Base-by-base conservation (phyloP, 352 stramenopile genomes). In the Phytophthora sansomeana region DNA sequence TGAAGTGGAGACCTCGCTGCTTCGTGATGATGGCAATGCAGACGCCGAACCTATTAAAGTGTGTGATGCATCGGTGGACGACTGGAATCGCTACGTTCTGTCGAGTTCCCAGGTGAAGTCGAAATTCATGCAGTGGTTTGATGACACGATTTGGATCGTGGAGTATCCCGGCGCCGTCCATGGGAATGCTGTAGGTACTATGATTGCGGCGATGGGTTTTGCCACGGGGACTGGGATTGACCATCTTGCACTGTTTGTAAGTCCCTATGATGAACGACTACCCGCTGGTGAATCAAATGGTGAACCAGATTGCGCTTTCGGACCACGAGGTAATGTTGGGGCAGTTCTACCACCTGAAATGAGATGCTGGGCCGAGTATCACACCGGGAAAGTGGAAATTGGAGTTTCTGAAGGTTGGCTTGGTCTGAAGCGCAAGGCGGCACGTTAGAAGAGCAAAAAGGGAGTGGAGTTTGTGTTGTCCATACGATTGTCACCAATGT, bases 11-110 rank as follows among this genome's bases (percentile, higher is more conserved):
- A 14, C n/a, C 21, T 39, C 24, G 24, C 36, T 58, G 19, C 51
- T 58, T 41, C 24, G 14, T 26, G 36, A 36, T 33, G 36, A 29
- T n/a, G 47, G 29, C 9, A 21, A 26, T 8, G 1, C 1, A 7
- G 51, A 47, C 1, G 4, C 36, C 2, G 36, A 39, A 5, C 26
- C 51, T 17, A n/a, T 58, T n/a, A 36, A 58, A 29, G 51, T 48
- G 36, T 58, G 36, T 17, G 6, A 9, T 1, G 33, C 50, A 5
- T 57, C 50, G 0, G 7, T 57, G 19, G 21, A 57, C 21, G 50
- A 57, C 21, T 57, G 50, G 50, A 38, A 58, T 24, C 36, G 51
- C 35, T 58, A 58, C 16, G 51, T 58, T 11, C 9, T 10, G 36
- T 58, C 51, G 16, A 4, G 10, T 41, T 2, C 5, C 7, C 24